Conservation (phyloP, 2,329 filamentous ascomycete genomes). For the Cercospora beticola region DNA sequence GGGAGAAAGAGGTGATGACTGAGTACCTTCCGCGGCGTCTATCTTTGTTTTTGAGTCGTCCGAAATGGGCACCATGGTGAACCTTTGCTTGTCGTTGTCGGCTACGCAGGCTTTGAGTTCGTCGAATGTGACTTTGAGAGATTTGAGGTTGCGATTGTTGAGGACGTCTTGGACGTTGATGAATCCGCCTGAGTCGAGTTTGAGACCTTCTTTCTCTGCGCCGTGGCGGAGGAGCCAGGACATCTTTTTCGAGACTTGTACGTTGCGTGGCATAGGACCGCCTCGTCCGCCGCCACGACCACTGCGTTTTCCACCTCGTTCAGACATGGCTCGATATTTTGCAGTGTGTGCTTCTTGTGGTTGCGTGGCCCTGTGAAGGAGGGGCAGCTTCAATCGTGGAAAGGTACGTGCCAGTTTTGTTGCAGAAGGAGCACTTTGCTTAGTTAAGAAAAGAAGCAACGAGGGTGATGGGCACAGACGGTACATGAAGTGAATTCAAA, state of each 20-base stretch:
- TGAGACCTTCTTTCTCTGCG: constrained; percentile 59
- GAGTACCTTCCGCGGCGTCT: constrained; percentile 34
- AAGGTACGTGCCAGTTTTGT: not conserved
- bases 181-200: constrained; percentile 60
- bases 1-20: constrained; percentile 25
- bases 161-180: constrained; percentile 60
- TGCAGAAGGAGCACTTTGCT: not conserved
- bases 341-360: not conserved
- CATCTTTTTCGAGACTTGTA: constrained; percentile 39
- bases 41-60: not conserved
- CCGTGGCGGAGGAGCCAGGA: constrained; percentile 60
- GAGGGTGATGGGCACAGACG: not conserved
- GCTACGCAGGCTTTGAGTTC: constrained; percentile 71
- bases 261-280: constrained; percentile 27
- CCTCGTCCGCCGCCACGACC: constrained; percentile 16
- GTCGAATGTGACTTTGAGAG: constrained; percentile 68
- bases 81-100: constrained; percentile 87
- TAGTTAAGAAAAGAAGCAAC: not conserved
- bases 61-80: constrained; percentile 64
- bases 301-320: constrained; percentile 6
- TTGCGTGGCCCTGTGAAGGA: not conserved
- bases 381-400: not conserved
- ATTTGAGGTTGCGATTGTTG: constrained; percentile 60
- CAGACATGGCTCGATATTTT: constrained; percentile 1
- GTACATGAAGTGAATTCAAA: not conserved